Evolutionary conservation across 495 filamentous ascomycete species (phyloP).

Genomic region (Lepraria neglecta): DNA sequence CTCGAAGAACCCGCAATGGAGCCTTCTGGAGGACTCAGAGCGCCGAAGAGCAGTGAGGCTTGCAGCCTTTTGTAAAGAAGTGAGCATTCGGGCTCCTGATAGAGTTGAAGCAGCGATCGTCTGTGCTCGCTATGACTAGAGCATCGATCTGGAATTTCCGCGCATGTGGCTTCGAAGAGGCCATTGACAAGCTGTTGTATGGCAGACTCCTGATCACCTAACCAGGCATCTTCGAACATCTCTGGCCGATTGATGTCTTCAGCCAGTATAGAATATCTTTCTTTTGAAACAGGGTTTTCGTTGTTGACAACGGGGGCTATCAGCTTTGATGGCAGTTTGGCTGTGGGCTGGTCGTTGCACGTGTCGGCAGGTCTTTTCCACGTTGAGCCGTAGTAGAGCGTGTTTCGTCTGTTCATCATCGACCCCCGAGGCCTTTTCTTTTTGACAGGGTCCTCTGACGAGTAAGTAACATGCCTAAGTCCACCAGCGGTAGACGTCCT

Average conservation of each 20-base stretch:
- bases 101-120: constrained; percentile 45
- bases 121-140: constrained; percentile 35
- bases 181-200: constrained; percentile 57
- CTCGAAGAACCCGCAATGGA: constrained; percentile 40
- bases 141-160: constrained; percentile 15
- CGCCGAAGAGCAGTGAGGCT: constrained; percentile 57
- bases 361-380: not conserved
- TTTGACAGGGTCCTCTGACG: not conserved
- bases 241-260: constrained; percentile 51
- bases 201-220: constrained; percentile 55
- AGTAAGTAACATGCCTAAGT: not conserved
- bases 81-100: constrained; percentile 48
- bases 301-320: constrained; percentile 13
- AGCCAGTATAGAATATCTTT: constrained; percentile 47
- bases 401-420: constrained; percentile 1
- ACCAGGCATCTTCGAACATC: constrained; percentile 63
- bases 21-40: constrained; percentile 52
- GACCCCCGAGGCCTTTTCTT: not conserved
- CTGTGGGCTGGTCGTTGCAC: not conserved
- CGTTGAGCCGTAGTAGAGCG: constrained; percentile 4
- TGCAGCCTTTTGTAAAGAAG: constrained; percentile 54
- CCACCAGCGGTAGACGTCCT: not conserved
- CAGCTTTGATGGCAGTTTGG: constrained; percentile 14
- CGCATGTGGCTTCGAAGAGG: constrained; percentile 40
- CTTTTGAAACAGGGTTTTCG: constrained; percentile 16